Evolutionary conservation across 2,329 filamentous ascomycete species (phyloP), one percentile per base, ranked within the genome.

Genomic region (Ambrosiella cleistominuta): DNA sequence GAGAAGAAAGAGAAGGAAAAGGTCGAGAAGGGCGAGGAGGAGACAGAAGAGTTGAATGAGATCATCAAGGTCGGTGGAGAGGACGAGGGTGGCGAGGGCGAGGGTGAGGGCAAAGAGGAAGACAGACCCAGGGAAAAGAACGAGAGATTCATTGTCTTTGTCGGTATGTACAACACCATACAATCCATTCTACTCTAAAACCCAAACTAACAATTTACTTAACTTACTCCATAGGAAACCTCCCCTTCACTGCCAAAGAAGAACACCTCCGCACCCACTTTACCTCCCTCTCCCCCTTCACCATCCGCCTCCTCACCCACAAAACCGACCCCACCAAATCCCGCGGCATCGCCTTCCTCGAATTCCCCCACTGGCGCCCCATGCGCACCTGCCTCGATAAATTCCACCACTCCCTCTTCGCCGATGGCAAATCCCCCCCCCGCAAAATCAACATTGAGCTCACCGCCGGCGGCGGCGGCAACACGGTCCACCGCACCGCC

Each of bases 301-400:
- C 78, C 1, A 76, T 93, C 54, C 87, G 91, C 19, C 82, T 88
- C 61, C 80, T 87, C 53, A 86, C 82, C 57, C 78, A 86, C 65
- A 81, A 81, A 63, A 73, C 74, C 57, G 74, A 81, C 62, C 75
- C 78, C 11, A 75, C 74, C 57, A 80, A 82, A 63, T 84, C 80
- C 66, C 84, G 84, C 64, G 87, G 88, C 40, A 85, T 86, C 65
- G 88, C 87, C 5, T 95, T 96, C 69, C 75, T 97, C 64, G 91
- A 97, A 70, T 97, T 96, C 67, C 82, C 82, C 63, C 78, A 82
- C 64, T 94, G 83, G 71, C 86, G 90, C 70, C 81, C 85, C 67
- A 94, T 95, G 88, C 86, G 94, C 75, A 93, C 88, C 38, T 95
- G 88, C 67, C 76, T 97, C 61, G 87, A 90, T 70, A 81, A 88